Base-by-base conservation (phyloP, 345 rosid species). In the Populus ilicifolia region DNA sequence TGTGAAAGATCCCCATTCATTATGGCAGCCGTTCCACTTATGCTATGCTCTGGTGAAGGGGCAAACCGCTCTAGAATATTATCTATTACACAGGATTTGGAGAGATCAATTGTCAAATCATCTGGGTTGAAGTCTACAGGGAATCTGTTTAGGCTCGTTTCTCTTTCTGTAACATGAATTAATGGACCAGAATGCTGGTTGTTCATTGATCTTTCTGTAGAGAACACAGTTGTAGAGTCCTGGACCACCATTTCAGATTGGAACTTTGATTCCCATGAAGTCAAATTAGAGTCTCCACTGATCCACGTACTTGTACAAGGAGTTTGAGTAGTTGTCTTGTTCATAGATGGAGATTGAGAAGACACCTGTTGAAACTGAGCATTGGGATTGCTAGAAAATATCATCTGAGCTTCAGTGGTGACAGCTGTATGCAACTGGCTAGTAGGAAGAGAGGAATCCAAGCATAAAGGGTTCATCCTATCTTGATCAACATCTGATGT, bases 31-130 rank as follows among this genome's bases (percentile, higher is more conserved):
- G 72, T 50, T 75, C 41, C 84, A 76, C 50, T 71, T 17, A 77
- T 61, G 85, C 78, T 62, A 5, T 75, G 75, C 77, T 77, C 83
- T 52, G 85, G 86, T 44, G 90, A 82, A 69, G 86, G 86, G 70
- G 78, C 75, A 71, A 90, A 88, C 84, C 87, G 86, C 82, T 85
- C 85, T 73, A 85, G 86, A 16, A 87, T 85, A 84, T 88, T 88
- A 59, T 90, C 92, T 54, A 80, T 39, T 70, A 79, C 64, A 80
- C 74, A 80, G 69, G 86, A 85, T 79, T 79, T 83, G 69, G 90
- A 88, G 72, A 86, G 69, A 72, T 88, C 87, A 27, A 84, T 59
- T 3, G 80, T 50, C 67, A 82, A 84, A 79, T 84, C 88, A 78
- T 80, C 82, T 17, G 79, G 63, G 75, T 83, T 82, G 72, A 85